Percentiles rank a stretch among this genome's conserved stretches.
Conservation (phyloP, 805 yeast genomes). For the Ogataea pini region DNA sequence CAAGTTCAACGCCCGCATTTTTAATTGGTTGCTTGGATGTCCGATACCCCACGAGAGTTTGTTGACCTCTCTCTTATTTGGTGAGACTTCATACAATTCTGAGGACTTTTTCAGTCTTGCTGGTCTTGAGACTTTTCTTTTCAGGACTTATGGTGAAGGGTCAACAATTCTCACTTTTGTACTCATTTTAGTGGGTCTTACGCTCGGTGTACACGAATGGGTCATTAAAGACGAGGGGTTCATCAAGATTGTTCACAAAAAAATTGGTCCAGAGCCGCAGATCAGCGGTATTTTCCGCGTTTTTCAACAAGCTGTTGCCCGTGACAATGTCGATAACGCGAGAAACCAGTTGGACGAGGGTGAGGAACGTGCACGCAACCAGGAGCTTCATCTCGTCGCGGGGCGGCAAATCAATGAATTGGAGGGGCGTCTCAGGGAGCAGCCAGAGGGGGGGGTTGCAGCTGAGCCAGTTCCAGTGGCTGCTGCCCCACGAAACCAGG, state of each 20-base stretch:
- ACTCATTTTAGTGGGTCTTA: slow-evolving; percentile 26
- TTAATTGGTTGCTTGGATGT: slow-evolving; percentile 59
- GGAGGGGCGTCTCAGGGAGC: background rate
- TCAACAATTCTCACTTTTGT: slow-evolving; percentile 17
- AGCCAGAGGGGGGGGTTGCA: background rate
- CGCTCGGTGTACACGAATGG: slow-evolving; percentile 54
- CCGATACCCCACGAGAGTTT: slow-evolving; percentile 43
- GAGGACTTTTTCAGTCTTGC: slow-evolving; percentile 6
- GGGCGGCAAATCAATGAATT: slow-evolving; percentile 2
- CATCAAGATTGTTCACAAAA: slow-evolving; percentile 53
- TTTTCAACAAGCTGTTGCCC: slow-evolving; percentile 27
- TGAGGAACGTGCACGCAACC: slow-evolving; percentile 6
- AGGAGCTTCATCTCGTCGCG: slow-evolving; percentile 4
- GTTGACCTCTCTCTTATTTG: slow-evolving; percentile 41
- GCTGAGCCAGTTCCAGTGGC: background rate
- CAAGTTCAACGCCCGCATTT: slow-evolving; percentile 53
- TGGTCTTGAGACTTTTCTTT: slow-evolving; percentile 7
- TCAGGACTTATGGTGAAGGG: slow-evolving; percentile 21
- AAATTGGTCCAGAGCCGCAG: slow-evolving; percentile 58
- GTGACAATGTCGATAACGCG: slow-evolving; percentile 12
- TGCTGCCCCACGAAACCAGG: no score
- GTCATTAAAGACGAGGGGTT: slow-evolving; percentile 72
- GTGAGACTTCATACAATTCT: slow-evolving; percentile 28
- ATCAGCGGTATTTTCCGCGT: slow-evolving; percentile 34
- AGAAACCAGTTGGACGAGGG: slow-evolving; percentile 16